Conservation (phyloP, 495 filamentous ascomycete species). For the Penicillium malachiteum region DNA sequence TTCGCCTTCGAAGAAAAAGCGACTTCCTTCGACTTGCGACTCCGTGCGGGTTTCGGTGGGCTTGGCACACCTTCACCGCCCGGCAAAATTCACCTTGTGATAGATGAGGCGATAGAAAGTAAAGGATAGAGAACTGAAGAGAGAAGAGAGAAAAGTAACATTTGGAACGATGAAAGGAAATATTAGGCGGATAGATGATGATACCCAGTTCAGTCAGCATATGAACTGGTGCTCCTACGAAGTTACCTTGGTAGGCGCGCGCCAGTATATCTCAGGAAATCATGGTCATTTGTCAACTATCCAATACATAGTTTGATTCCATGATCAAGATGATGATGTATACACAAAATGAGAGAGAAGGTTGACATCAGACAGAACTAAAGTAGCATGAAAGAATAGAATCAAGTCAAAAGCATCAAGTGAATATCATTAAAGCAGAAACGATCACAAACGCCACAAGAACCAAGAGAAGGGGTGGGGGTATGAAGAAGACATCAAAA, state of each 20-base stretch:
- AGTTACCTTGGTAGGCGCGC: too few relatives aligned
- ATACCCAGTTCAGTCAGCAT: too few relatives aligned
- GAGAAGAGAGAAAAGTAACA: too few relatives aligned
- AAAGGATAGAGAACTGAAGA: too few relatives aligned
- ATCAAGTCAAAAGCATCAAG: slow-evolving; percentile 4
- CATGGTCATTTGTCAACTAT: too few relatives aligned
- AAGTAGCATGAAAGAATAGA: background rate
- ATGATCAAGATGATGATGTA: too few relatives aligned
- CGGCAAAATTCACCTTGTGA: slow-evolving; percentile 29
- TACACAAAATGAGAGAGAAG: background rate
- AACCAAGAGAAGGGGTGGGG: background rate
- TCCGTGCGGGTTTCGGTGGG: slow-evolving; percentile 33
- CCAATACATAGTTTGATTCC: too few relatives aligned
- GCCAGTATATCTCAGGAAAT: too few relatives aligned
- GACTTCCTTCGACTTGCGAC: slow-evolving; percentile 25
- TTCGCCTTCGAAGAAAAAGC: slow-evolving; percentile 34
- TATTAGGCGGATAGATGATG: too few relatives aligned
- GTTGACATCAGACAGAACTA: background rate
- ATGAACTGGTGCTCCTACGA: too few relatives aligned
- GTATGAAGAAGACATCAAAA: slow-evolving; percentile 3
- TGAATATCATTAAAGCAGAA: slow-evolving; percentile 17
- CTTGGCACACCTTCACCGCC: slow-evolving; percentile 26
- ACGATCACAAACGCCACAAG: slow-evolving; percentile 2
- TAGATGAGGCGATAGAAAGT: too few relatives aligned
- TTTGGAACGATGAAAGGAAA: too few relatives aligned